These are phyloP conservation scores for Hypoxylon sp. DNA, from an alignment of 2,329 filamentous ascomycete genomes.

Conservation along the genomic window DNA sequence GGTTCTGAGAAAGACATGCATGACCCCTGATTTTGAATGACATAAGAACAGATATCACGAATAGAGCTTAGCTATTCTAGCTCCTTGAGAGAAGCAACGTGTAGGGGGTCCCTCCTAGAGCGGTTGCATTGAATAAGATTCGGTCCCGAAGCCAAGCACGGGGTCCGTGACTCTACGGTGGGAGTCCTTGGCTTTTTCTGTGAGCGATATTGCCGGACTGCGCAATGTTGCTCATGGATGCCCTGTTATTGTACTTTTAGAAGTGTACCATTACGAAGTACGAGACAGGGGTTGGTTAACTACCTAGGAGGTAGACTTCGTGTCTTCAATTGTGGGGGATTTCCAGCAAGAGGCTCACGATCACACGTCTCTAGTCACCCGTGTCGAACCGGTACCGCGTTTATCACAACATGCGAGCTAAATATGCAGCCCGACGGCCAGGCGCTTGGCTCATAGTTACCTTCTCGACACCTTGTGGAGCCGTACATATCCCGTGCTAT, in stretches of 20 bases:
- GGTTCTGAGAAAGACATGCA: conserved; percentile 36
- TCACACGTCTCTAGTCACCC: conserved; percentile 2
- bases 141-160: conserved; percentile 18
- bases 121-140: not conserved
- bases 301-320: conserved; percentile 2
- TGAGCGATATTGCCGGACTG: conserved; percentile 3
- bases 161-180: not conserved
- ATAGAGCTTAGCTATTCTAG: not conserved
- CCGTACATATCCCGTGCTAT: not conserved
- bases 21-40: conserved; percentile 23
- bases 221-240: not conserved
- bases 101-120: not conserved
- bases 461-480: not conserved
- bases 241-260: conserved; percentile 7
- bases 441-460: conserved; percentile 16
- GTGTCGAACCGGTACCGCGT: conserved; percentile 22
- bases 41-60: conserved; percentile 4
- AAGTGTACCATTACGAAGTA: conserved; percentile 13
- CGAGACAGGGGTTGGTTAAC: not conserved
- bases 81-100: conserved; percentile 1
- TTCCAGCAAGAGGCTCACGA: conserved; percentile 13
- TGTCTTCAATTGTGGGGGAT: conserved; percentile 21
- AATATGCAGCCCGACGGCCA: conserved; percentile 1
- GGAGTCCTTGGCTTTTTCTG: conserved; percentile 1
- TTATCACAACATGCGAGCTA: conserved; percentile 7